A percentile compares a stretch with the other conserved stretches of the same genome.
Conservation (phyloP, 176 grass and related monocot genomes). For the Eleusine coracana region DNA sequence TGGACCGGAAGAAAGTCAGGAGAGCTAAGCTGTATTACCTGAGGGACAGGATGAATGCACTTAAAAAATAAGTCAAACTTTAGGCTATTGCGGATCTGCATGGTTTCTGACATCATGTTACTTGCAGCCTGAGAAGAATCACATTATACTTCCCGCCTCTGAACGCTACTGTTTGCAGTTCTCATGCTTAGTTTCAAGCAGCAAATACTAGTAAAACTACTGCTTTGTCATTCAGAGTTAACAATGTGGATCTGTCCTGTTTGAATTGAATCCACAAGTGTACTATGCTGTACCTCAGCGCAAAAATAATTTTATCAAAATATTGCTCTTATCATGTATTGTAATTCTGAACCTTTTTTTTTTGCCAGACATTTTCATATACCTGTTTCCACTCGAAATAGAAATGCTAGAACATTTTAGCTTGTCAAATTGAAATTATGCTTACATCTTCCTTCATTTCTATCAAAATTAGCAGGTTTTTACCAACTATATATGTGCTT, state of each 20-base stretch:
- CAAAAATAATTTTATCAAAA: background rate
- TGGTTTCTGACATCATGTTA: background rate
- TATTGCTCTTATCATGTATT: background rate
- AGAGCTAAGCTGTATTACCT: conserved; percentile 97
- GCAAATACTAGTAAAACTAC: background rate
- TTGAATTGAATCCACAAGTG: background rate
- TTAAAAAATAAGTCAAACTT: conserved; percentile 59
- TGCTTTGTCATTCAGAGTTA: background rate
- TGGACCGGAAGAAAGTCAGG: conserved; percentile 85
- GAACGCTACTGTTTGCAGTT: background rate
- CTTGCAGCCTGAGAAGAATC: background rate
- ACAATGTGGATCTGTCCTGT: background rate
- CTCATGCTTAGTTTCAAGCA: background rate
- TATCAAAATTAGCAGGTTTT: background rate
- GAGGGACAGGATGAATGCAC: conserved; percentile 89
- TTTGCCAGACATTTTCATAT: background rate
- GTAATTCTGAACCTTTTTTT: background rate
- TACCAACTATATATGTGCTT: background rate
- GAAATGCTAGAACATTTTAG: background rate
- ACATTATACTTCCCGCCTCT: background rate
- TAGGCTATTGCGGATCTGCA: background rate
- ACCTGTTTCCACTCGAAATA: background rate
- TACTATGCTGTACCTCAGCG: background rate
- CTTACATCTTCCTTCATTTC: background rate
- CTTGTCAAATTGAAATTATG: background rate